Base-by-base conservation (phyloP, 371 early-diverging fungal genomes). In the Mortierella sp. region DNA sequence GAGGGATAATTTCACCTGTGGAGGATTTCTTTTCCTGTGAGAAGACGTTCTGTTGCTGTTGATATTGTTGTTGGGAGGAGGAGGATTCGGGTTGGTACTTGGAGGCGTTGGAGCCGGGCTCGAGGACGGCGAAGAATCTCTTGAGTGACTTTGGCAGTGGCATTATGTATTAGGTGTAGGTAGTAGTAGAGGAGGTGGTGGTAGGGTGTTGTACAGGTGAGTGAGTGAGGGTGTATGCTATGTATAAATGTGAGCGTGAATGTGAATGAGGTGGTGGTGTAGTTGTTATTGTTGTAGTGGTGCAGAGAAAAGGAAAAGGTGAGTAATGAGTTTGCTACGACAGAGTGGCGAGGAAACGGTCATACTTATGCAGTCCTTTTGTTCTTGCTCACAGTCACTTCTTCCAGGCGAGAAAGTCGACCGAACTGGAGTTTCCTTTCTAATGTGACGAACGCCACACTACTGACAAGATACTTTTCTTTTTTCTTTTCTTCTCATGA, bases 121-220 rank as follows among this genome's bases (percentile, higher is more conserved):
- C 63, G 35, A 63, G 63, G 63, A 63, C 63, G 18, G 35, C 63
- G 18, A 63, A 63, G 35, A 63, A 63, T 35, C 63, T 63, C 63
- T 63, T 63, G 35, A 63, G 38, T 63, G 63, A 63, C 63, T 63
- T 63, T 4, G 63, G 63, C 7, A 63, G 1, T 16, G 63, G 63
- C 63, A 63, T 63, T 6, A 0, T 63, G 29, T 60, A 16, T 63
- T 32, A 5, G 32, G 35, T 63, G 35, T 63, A 27, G 63, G 32
- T 35, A 29, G 27, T 14, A 29, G 29, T 11, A 6, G 4, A 63
- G 12, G 1, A 1, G 32, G 14, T 14, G 60, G 27, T 4, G 29
- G 2, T 51, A 60, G 35, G 60, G 16, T 29, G 32, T 8, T 29
- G 60, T 60, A 12, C 6, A 29, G 3, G 60, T 27, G 32, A 29